phyloP scores from a whole-genome alignment of 805 yeast species.

The Zygosaccharomyces bailii region DNA sequence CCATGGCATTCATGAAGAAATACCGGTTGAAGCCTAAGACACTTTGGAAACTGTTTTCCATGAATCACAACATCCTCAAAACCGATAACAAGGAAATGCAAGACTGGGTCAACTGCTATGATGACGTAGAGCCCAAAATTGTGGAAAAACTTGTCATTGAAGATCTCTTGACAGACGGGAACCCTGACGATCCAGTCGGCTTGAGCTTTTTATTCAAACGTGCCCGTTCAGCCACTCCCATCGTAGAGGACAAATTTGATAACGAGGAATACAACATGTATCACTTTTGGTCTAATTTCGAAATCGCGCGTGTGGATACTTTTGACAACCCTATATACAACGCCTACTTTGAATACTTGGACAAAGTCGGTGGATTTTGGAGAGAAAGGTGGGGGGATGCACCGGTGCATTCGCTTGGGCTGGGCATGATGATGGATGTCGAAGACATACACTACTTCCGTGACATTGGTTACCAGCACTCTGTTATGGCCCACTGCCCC shows the following conservation, averaged over 20 bases:
- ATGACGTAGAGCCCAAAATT: constrained; percentile 27
- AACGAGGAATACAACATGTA: constrained; percentile 71
- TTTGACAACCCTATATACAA: constrained; percentile 65
- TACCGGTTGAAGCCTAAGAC: constrained; percentile 50
- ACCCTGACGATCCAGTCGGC: constrained; percentile 26
- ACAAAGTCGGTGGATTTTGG: constrained; percentile 76
- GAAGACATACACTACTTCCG: constrained; percentile 83
- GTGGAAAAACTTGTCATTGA: constrained; percentile 35
- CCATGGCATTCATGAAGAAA: constrained; percentile 57
- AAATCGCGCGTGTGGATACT: constrained; percentile 78
- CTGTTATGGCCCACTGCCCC: constrained; percentile 83
- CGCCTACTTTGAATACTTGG: constrained; percentile 65
- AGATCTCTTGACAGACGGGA: constrained; percentile 21
- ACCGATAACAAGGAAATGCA: constrained; percentile 35
- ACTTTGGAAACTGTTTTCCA: constrained; percentile 66
- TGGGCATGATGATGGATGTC: constrained; percentile 66
- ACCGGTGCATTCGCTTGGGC: constrained; percentile 85
- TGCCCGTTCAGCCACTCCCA: constrained; percentile 33
- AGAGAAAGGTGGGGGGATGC: constrained; percentile 98
- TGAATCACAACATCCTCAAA: constrained; percentile 38
- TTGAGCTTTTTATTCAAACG: constrained; percentile 40
- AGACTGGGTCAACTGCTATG: constrained; percentile 27
- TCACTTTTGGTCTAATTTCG: constrained; percentile 93
- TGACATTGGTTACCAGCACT: constrained; percentile 86
- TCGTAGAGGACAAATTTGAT: constrained; percentile 55